Evolutionary conservation across 305 asterid genomes (phyloP), one percentile per base, ranked within the genome.

Genomic region (Rubia peregrina): DNA sequence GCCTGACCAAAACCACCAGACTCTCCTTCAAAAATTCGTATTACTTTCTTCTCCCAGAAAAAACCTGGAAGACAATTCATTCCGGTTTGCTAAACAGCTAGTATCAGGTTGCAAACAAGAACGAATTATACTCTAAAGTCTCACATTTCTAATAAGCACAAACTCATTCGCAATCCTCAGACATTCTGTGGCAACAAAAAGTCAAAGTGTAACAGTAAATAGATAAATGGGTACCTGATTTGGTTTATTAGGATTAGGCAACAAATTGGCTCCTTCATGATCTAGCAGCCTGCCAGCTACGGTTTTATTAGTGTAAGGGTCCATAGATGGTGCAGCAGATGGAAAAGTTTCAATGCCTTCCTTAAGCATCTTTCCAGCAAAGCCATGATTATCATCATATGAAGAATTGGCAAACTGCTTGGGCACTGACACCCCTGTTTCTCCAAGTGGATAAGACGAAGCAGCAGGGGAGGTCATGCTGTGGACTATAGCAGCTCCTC

Each of bases 341-440:
- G 88, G 69, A 81, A 84, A 84, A 43, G 79, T 81, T 80, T 87
- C 96, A 72, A 79, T 72, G 75, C 83, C 78, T 64, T 89, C 97
- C 82, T 82, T 88, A 42, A 85, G 74, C 67, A 82, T 80, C 81
- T 87, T 89, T 69, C 88, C 84, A 71, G 85, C 82, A 76, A 83
- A 84, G 48, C 87, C 86, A 72, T 82, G 95, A 75, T 80, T 85
- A n/a, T n/a, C n/a, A 59, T 90, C 98, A 72, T 83, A 77, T 71
- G 93, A 80, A 76, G 95, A 84, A 85, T 82, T 84, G 60, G 85
- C 88, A 82, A 85, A 90, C 81, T 85, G 95, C 89, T 84, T 78
- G 73, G 84, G 83, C 80, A 78, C 80, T 55, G 90, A 74, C 71
- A 75, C 73, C 77, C 83, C 87, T 30, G 89, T 73, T 69, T 90